These are phyloP conservation scores for Penicillium ochrochloron DNA, from an alignment of 495 filamentous ascomycete genomes.

Conservation along the genomic window DNA sequence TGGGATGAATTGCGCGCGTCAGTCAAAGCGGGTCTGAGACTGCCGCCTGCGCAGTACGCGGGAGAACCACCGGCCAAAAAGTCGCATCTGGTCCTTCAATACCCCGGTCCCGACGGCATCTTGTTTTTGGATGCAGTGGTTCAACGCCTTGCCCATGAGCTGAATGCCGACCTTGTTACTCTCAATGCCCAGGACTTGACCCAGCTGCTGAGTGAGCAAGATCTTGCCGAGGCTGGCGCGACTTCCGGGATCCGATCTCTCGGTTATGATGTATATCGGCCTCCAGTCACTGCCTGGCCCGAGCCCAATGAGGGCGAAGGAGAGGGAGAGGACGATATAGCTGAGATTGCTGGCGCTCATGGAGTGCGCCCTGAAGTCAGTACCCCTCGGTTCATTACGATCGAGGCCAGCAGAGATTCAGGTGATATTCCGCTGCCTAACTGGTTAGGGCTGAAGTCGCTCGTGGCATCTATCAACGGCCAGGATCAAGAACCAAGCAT, in stretches of 20 bases:
- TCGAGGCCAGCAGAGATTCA: conserved; percentile 41
- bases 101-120: conserved; percentile 61
- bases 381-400: conserved; percentile 44
- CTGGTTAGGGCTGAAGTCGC: conserved; percentile 41
- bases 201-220: conserved; percentile 74
- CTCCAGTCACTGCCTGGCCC: conserved; percentile 33
- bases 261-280: conserved; percentile 66
- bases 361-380: conserved; percentile 27
- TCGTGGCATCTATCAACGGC: conserved; percentile 45
- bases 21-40: conserved; percentile 45
- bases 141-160: conserved; percentile 58
- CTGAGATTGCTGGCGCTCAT: conserved; percentile 33
- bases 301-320: conserved; percentile 45
- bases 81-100: conserved; percentile 68
- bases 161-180: conserved; percentile 75
- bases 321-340: conserved; percentile 49
- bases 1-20: conserved; percentile 50
- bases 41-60: conserved; percentile 47
- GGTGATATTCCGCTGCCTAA: conserved; percentile 44
- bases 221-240: conserved; percentile 50
- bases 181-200: conserved; percentile 82
- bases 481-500: conserved; percentile 31
- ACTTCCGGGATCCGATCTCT: conserved; percentile 57
- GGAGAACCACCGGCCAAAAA: conserved; percentile 59
- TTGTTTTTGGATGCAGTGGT: conserved; percentile 63